Percentiles rank a stretch among this genome's conserved stretches.
phyloP scores from a whole-genome alignment of 2,329 filamentous ascomycete species.

The Endocalyx cinctus region DNA sequence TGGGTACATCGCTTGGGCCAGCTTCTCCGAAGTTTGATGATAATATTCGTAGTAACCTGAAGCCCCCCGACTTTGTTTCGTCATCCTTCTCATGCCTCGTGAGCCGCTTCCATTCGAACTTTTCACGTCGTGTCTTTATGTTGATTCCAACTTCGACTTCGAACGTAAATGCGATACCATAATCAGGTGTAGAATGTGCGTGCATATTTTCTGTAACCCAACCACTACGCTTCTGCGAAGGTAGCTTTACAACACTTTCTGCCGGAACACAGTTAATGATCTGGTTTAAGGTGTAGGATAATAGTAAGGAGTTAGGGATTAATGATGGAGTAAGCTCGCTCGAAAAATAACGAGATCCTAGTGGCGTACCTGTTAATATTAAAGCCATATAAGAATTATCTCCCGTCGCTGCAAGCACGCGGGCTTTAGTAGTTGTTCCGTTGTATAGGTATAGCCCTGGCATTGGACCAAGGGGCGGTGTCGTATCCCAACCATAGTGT shows the following conservation, averaged over 20 bases:
- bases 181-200: constrained; percentile 3
- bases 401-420: constrained; percentile 12
- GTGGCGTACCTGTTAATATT: no score
- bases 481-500: constrained; percentile 12
- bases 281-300: no score
- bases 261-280: no score
- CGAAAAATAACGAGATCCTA: no score
- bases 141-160: constrained; percentile 8
- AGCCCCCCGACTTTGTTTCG: constrained; percentile 7
- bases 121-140: constrained; percentile 7
- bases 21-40: no score
- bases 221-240: background rate
- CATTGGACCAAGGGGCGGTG: constrained; percentile 7
- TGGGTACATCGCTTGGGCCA: no score
- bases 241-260: constrained; percentile 8
- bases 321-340: no score
- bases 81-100: constrained; percentile 9
- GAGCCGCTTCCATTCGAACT: constrained; percentile 16
- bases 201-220: constrained; percentile 10
- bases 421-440: constrained; percentile 10
- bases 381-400: constrained; percentile 7
- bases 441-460: constrained; percentile 15
- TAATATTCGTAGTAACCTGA: constrained; percentile 3
- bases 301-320: no score
- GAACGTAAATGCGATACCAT: constrained; percentile 9